Evolutionary conservation across 2,329 filamentous ascomycete genomes (phyloP), one percentile per base, ranked within the genome.

Genomic region (Teratosphaeria gauchensis): DNA sequence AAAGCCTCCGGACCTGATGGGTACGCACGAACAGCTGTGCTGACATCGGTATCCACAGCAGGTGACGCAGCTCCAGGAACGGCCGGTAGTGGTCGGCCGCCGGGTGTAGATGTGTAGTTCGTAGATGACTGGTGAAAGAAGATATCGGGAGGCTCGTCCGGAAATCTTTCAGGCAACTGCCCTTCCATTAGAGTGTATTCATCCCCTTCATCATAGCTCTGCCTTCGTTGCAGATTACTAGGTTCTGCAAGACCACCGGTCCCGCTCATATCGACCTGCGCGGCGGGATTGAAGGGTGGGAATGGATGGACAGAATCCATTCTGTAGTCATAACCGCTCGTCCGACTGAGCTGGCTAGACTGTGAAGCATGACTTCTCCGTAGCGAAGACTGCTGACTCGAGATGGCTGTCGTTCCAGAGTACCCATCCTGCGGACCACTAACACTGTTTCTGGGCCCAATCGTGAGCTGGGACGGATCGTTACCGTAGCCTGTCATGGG

Each of bases 121-220:
- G 71, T 74, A 69, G 91, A 84, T 46, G 90, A 90, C 19, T 92
- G 92, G 68, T 97, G 91, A 72, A 95, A 99, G 71, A 96, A 96
- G 70, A 97, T 85, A 66, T 96, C 94, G 19, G 88, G 89, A 62
- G 90, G 89, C 58, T 91, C 90, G 69, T 70, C 66, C 35, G 69
- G 65, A 57, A 69, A 69, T 33, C 64, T 67, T 59, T 74, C 73
- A 8, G 73, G 71, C 32, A 75, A 65, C 33, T 70, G 65, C n/a
- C 69, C 69, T 53, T 79, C 75, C 63, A 73, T 76, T 38, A 80
- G 68, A 5, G 71, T 72, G 53, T 74, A 81, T 72, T 97, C 94
- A 65, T 96, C 94, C 1, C 90, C 92, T 70, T 96, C 90, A 65
- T 97, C 92, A 66, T 94, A 96, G 74, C 91, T 96, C 67, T 91